Percentiles rank a stretch among this genome's conserved stretches.
Conservation (phyloP, 2,329 filamentous ascomycete species). For the Lachnellula hyalina region DNA sequence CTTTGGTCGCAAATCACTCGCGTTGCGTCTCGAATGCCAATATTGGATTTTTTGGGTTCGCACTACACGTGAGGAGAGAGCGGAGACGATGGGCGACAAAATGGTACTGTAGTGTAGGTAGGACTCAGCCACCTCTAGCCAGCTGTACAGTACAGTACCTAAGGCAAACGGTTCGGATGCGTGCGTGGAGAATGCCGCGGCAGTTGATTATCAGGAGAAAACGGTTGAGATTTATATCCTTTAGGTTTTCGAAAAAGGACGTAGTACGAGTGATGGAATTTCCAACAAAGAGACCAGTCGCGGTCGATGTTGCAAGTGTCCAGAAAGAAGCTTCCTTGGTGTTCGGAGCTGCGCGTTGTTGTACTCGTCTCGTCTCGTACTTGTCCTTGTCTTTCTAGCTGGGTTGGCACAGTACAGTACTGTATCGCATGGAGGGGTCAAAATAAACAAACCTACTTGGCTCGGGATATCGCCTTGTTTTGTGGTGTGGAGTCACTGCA, state of each 20-base stretch:
- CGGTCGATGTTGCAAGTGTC: neutral
- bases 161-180: neutral
- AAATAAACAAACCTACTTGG: too few species aligned
- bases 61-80: constrained; percentile 9
- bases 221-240: neutral
- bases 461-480: too few species aligned
- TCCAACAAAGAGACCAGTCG: too few species aligned
- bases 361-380: neutral
- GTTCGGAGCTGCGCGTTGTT: neutral
- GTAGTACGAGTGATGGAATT: neutral
- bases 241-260: neutral
- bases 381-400: neutral
- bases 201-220: neutral
- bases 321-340: neutral
- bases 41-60: constrained; percentile 3
- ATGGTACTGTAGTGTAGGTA: neutral
- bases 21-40: constrained; percentile 14
- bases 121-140: constrained; percentile 2
- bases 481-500: too few species aligned
- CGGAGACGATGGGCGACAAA: neutral
- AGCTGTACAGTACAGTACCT: neutral
- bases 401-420: neutral
- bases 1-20: constrained; percentile 14
- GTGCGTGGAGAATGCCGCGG: too few species aligned
- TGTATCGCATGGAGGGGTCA: neutral